phyloP scores from a whole-genome alignment of 176 grass and related monocot species.

The Zoysia pacifica region DNA sequence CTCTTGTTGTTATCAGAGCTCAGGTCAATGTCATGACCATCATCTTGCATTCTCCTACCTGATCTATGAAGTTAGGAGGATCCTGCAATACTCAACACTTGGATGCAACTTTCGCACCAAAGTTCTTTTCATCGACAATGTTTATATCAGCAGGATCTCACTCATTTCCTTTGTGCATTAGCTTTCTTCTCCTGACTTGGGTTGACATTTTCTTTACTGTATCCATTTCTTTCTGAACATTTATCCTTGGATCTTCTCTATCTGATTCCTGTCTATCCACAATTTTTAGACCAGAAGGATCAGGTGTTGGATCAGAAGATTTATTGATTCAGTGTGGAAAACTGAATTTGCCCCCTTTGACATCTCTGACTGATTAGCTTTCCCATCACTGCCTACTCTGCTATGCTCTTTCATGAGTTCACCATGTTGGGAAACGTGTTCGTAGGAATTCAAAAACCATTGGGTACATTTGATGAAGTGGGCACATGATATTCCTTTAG shows the following conservation, averaged over 20 bases:
- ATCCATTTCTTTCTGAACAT: no score
- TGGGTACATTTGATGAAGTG: no score
- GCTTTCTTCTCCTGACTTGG: conserved; percentile 10
- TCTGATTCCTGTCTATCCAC: conserved; percentile 13
- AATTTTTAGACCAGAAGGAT: conserved; percentile 22
- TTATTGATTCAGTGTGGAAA: no score
- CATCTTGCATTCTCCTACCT: conserved; percentile 29
- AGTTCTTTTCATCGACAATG: conserved; percentile 18
- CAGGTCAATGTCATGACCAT: background rate
- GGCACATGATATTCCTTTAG: no score
- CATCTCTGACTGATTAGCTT: no score
- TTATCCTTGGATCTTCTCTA: conserved; percentile 14
- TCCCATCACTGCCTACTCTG: no score
- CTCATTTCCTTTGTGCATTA: conserved; percentile 15
- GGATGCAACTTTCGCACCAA: conserved; percentile 3
- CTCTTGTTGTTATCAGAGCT: background rate
- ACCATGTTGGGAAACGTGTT: no score
- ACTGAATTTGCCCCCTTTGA: no score
- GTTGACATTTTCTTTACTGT: no score
- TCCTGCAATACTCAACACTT: background rate
- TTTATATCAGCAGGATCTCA: conserved; percentile 15
- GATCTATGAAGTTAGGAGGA: no score
- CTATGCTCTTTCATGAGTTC: no score
- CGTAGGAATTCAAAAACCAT: no score
- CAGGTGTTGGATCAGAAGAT: background rate